Conservation (phyloP, 176 grass and related monocot genomes). For the Oryza coarctata region DNA sequence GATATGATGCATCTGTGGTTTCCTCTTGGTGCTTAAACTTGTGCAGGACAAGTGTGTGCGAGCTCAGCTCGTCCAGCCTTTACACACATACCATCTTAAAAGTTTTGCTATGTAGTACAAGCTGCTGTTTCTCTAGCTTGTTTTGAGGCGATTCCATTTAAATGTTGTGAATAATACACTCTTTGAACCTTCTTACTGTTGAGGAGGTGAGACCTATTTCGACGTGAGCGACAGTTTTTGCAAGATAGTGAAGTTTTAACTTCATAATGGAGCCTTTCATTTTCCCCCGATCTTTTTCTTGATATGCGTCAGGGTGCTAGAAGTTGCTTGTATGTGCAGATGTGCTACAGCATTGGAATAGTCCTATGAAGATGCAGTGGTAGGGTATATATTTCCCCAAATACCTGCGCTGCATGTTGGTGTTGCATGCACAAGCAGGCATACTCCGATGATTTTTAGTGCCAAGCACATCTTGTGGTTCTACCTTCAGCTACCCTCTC, state of each 20-base stretch:
- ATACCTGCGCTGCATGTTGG: no score
- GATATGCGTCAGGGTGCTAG: no score
- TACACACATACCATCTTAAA: conserved; percentile 16
- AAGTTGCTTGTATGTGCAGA: no score
- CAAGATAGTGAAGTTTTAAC: not conserved
- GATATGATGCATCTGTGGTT: conserved; percentile 2
- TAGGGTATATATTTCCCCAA: no score
- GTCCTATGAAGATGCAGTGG: no score
- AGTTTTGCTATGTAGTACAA: conserved; percentile 30
- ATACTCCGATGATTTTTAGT: no score
- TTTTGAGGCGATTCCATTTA: conserved; percentile 30
- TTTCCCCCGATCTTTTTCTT: no score
- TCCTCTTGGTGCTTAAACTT: not conserved
- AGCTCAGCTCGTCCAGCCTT: conserved; percentile 17
- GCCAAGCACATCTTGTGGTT: no score
- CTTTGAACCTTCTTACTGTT: conserved; percentile 33
- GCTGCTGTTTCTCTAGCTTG: not conserved
- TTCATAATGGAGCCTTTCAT: not conserved
- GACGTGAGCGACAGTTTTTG: not conserved
- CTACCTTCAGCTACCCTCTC: no score
- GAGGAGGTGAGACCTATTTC: conserved; percentile 6
- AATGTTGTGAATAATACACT: conserved; percentile 16
- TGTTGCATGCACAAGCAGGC: no score
- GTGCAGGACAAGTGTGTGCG: not conserved
- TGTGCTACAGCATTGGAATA: no score